Base-by-base conservation (phyloP, 2,329 filamentous ascomycete genomes). In the Tympanopsis confertula region DNA sequence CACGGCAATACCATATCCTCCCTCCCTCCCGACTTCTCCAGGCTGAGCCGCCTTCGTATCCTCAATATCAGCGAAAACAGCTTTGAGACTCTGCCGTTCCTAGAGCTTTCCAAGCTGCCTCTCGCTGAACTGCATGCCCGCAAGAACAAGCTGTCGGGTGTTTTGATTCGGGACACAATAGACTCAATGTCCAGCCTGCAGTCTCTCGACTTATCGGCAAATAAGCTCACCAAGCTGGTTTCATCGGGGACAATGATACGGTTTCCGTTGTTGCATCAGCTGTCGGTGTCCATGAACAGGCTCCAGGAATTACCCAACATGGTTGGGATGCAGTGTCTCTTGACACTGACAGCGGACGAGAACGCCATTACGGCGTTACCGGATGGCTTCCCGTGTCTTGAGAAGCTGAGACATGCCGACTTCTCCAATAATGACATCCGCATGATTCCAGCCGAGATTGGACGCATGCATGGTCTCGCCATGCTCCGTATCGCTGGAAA, bases 371-470 rank as follows among this genome's bases (percentile, higher is more conserved):
- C 71, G 2, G 63, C 69, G 3, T 68, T 96, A n/a, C 91, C 89
- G 0, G 66, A 75, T 20, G 86, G 86, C 0, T 84, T 96, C 45
- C 66, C 71, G 1, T 65, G 63, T 2, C 68, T 95, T 1, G 59
- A 69, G 24, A 78, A 74, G 40, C 58, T 96, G 13, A 79, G 78
- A 36, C 82, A 79, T 39, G 83, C 81, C 20, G 86, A 95, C 55
- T 81, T 96, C 45, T 84, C 83, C 1, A 78, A 81, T 46, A 98
- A 98, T 51, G 78, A 91, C 44, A 76, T 98, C 35, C 76, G 75
- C 2, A 65, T 74, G 12, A 57, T 98, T 5, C 84, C 91, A 20
- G 71, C 85, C 0, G 78, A 78, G 45, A 74, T 96, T 41, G 82
- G 81, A 4, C 64, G 74, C 19, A 94, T 96, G 86, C 76, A 86